Evolutionary conservation across 2,329 filamentous ascomycete genomes (phyloP).

Genomic region (Hypoxylon sp.): DNA sequence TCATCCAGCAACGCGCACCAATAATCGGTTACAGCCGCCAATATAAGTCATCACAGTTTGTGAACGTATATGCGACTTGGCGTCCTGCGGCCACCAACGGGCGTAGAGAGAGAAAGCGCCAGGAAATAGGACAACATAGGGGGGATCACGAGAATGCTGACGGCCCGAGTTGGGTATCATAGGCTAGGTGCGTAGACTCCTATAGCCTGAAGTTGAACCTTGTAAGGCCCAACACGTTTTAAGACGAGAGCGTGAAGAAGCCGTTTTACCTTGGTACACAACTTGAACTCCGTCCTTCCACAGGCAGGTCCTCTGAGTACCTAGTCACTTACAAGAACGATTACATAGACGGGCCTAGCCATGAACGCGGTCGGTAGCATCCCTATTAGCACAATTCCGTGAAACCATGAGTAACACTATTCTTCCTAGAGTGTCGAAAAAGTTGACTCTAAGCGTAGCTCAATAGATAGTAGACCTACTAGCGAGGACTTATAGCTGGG

Average conservation of each 20-base stretch:
- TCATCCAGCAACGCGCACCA: too few species aligned
- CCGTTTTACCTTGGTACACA: too few species aligned
- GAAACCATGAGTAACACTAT: not conserved
- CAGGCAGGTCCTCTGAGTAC: not conserved
- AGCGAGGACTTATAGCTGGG: not conserved
- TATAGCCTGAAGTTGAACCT: not conserved
- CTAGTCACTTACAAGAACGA: not conserved
- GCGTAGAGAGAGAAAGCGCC: too few species aligned
- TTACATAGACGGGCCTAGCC: not conserved
- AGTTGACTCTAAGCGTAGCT: not conserved
- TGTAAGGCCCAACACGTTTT: not conserved
- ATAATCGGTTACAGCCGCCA: not conserved
- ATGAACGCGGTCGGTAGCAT: not conserved
- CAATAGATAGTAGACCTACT: not conserved
- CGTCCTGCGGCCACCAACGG: too few species aligned
- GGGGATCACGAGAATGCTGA: too few species aligned
- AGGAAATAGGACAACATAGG: too few species aligned
- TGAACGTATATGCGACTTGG: not conserved
- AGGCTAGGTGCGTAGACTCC: not conserved
- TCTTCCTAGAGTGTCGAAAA: not conserved
- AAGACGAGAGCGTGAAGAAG: not conserved
- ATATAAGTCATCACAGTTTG: not conserved
- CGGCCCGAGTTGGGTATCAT: too few species aligned
- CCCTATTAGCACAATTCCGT: not conserved
- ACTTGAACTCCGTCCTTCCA: not conserved